Base-by-base conservation (phyloP, 2,329 filamentous ascomycete genomes). In the Monosporascus sp. region DNA sequence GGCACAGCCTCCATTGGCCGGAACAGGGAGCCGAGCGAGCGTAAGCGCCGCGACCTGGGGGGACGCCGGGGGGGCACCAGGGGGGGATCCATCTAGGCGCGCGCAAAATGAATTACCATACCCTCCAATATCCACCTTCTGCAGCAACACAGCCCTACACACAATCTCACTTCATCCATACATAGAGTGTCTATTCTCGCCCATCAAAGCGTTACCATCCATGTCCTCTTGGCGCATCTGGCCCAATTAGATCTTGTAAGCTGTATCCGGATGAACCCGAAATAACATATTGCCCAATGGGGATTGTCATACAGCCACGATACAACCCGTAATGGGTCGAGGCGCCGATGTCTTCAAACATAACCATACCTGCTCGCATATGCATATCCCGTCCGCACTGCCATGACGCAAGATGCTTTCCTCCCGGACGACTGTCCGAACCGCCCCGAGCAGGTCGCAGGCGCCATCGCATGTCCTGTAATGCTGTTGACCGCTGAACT, bases 41-140 rank as follows among this genome's bases (percentile, higher is more conserved):
- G 9, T 46, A 46, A 46, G 43, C 43, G 43, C 43, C 43, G 43
- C 43, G 16, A 26, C 43, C 17, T 16, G n/a, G 41, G 5, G 7
- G 6, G 7, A 17, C 38, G 38, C 8, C 38, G 7, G 6, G 11
- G n/a, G n/a, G n/a, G 9, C 11, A 31, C 44, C 40, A 43, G 19
- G 48, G 44, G 44, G 38, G 31, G 11, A 48, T 31, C 45, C 43
- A 5, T 31, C n/a, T 46, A 61, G 27, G 57, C 61, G 61, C 61
- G 60, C 61, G 61, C 60, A 34, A 34, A 62, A 58, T 49, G 46
- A 60, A 52, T 49, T 55, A 45, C 41, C 34, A 56, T 53, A 50
- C 41, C 52, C 46, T 46, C 52, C 27, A 48, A 51, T 36, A 53
- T 49, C 52, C 58, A 55, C 22, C 22, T 46, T 26, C 24, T 26